Evolutionary conservation across 306 rosid species (phyloP).

Genomic region (Quercus suber): DNA sequence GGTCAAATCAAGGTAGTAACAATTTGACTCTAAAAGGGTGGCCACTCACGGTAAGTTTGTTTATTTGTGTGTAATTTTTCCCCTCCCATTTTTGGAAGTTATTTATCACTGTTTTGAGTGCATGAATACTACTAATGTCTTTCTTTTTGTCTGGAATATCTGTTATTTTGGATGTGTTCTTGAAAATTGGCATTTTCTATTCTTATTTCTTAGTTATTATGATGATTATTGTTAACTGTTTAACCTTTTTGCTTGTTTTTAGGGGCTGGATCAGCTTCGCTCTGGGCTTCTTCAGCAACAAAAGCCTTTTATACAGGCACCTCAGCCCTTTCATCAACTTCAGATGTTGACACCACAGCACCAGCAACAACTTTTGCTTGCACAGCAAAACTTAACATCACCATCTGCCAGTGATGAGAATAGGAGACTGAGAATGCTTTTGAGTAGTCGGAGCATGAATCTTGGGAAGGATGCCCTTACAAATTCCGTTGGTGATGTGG

Average conservation of each 20-base stretch:
- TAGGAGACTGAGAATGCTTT: conserved; percentile 82
- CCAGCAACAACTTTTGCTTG: conserved; percentile 90
- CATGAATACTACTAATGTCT: not conserved
- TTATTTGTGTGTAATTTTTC: not conserved
- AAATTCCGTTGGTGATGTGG: conserved; percentile 77
- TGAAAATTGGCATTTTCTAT: not conserved
- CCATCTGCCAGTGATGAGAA: conserved; percentile 78
- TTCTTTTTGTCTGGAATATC: not conserved
- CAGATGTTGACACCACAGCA: conserved; percentile 96
- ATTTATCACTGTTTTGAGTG: not conserved
- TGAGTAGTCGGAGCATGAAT: conserved; percentile 56
- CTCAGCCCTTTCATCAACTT: conserved; percentile 89
- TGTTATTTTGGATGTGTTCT: not conserved
- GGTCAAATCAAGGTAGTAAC: conserved; percentile 92
- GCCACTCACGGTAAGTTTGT: conserved; percentile 86
- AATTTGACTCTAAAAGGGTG: conserved; percentile 97
- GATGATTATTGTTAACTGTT: not conserved
- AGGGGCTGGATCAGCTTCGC: conserved; percentile 97
- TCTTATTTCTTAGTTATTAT: not conserved
- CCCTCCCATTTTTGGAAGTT: not conserved
- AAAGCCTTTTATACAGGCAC: conserved; percentile 83
- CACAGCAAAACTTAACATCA: conserved; percentile 86
- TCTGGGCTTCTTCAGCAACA: conserved; percentile 88
- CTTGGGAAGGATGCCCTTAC: conserved; percentile 73
- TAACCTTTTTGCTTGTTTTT: conserved; percentile 17